Evolutionary conservation across 2,329 filamentous ascomycete species (phyloP).

Genomic region (Geoglossum cookeanum): DNA sequence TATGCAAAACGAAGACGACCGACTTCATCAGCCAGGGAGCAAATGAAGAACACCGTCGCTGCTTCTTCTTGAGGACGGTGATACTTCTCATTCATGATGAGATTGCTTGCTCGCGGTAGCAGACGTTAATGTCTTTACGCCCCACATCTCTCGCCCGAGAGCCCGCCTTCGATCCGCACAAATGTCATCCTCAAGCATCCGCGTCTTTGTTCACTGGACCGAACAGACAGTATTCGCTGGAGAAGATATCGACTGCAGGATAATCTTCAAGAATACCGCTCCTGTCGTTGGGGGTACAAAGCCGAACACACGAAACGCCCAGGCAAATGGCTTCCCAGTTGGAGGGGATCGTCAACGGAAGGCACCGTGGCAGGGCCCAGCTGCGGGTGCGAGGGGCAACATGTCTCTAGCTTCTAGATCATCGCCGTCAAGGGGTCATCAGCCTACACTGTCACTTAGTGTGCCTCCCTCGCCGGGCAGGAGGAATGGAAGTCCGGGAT

Average conservation of each 20-base stretch:
- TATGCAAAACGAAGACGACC: too few relatives aligned
- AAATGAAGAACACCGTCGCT: background rate
- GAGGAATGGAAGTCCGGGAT: background rate
- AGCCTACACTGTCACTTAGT: slow-evolving; percentile 45
- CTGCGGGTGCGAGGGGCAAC: background rate
- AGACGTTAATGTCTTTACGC: background rate
- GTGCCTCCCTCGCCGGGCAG: slow-evolving; percentile 14
- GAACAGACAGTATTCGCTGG: slow-evolving; percentile 90
- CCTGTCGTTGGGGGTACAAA: slow-evolving; percentile 23
- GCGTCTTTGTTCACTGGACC: slow-evolving; percentile 89
- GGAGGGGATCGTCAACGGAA: slow-evolving; percentile 5
- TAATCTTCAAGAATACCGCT: slow-evolving; percentile 82
- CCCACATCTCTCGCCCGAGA: background rate
- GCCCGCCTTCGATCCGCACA: background rate
- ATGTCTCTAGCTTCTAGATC: slow-evolving; percentile 28
- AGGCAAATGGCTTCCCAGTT: slow-evolving; percentile 16
- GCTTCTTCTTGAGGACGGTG: background rate
- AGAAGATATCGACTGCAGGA: slow-evolving; percentile 86
- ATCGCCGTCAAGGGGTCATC: slow-evolving; percentile 35
- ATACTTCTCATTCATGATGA: background rate
- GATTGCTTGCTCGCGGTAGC: background rate
- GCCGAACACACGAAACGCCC: slow-evolving; percentile 14
- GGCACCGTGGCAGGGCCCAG: slow-evolving; percentile 2
- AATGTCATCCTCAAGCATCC: slow-evolving; percentile 48
- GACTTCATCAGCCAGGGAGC: background rate